A percentile compares a stretch with the other conserved stretches of the same genome.
Conservation (phyloP, 495 filamentous ascomycete genomes). For the Xylaria intraflava region DNA sequence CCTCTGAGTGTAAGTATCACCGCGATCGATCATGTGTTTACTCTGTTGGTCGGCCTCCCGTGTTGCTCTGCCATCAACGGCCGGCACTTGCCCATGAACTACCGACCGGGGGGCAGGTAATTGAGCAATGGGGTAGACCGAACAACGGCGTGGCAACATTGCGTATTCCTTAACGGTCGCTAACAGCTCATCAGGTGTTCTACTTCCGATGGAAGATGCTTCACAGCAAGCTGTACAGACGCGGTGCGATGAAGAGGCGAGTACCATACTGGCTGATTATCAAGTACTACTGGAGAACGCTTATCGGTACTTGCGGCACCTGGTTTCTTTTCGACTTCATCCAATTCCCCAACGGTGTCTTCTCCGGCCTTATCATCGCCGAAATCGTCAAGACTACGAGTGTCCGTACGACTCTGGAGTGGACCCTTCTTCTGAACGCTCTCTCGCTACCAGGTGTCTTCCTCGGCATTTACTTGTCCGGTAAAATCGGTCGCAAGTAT, state of each 20-base stretch:
- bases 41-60: too few relatives aligned
- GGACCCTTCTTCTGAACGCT: conserved; percentile 44
- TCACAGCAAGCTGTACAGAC: conserved; percentile 46
- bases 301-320: conserved; percentile 43
- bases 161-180: neutral
- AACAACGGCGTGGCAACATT: too few relatives aligned
- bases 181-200: conserved; percentile 19
- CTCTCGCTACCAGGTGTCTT: conserved; percentile 45
- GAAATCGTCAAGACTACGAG: conserved; percentile 35
- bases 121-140: too few relatives aligned
- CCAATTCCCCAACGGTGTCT: conserved; percentile 45
- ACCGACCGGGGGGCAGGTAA: too few relatives aligned
- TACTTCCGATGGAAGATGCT: conserved; percentile 50
- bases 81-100: too few relatives aligned
- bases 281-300: conserved; percentile 42
- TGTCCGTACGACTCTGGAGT: conserved; percentile 28
- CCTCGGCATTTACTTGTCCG: conserved; percentile 43
- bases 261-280: conserved; percentile 42
- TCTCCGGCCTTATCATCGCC: conserved; percentile 43
- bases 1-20: conserved; percentile 30
- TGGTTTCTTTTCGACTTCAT: conserved; percentile 49
- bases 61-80: too few relatives aligned
- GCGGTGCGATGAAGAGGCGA: conserved; percentile 40
- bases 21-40: too few relatives aligned
- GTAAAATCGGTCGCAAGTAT: conserved; percentile 41